Conservation (phyloP, 164 flowering plant species). For the Houttuynia cordata region DNA sequence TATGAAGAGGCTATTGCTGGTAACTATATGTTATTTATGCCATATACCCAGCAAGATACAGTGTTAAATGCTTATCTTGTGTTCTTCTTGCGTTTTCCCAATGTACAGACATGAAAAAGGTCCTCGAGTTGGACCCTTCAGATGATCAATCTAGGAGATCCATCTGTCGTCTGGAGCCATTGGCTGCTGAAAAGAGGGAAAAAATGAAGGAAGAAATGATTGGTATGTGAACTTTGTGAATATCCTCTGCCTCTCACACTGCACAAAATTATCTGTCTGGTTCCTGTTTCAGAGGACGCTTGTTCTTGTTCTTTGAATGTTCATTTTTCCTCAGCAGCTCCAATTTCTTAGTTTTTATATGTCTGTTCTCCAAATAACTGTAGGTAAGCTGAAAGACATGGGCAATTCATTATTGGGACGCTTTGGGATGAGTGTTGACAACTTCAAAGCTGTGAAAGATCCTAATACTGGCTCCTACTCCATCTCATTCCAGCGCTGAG, state of each 20-base stretch:
- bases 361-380: slow-evolving; percentile 1
- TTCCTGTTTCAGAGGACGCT: background rate
- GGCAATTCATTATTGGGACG: slow-evolving; percentile 81
- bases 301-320: background rate
- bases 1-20: slow-evolving; percentile 91
- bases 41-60: background rate
- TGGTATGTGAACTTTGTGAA: slow-evolving; percentile 25
- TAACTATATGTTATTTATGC: slow-evolving; percentile 8
- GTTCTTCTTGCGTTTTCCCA: background rate
- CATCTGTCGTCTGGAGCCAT: slow-evolving; percentile 54
- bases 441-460: slow-evolving; percentile 94
- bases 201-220: slow-evolving; percentile 98
- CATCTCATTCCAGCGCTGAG: slow-evolving; percentile 54
- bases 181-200: slow-evolving; percentile 82
- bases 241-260: background rate
- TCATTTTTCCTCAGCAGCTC: background rate
- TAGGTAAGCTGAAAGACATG: slow-evolving; percentile 90
- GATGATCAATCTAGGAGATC: slow-evolving; percentile 60
- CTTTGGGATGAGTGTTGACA: slow-evolving; percentile 93
- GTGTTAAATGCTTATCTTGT: background rate
- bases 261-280: background rate
- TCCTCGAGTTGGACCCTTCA: slow-evolving; percentile 72
- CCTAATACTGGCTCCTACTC: slow-evolving; percentile 96
- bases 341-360: background rate
- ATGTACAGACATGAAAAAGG: slow-evolving; percentile 59